Conservation (phyloP, 257 asterid species). For the Pogostemon cablin region DNA sequence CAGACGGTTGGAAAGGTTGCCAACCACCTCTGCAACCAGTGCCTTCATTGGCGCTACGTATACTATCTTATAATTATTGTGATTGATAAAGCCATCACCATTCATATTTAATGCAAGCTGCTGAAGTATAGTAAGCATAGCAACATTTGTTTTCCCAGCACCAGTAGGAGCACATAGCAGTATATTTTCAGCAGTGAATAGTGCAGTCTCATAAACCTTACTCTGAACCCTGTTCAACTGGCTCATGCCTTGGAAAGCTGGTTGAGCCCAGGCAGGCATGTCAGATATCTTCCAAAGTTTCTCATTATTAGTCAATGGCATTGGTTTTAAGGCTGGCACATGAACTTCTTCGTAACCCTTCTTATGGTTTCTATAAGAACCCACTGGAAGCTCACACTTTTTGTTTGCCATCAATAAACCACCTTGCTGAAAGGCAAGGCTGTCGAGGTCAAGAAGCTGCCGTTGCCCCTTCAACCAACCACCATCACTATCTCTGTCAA, state of each 20-base stretch:
- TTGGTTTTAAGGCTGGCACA: constrained; percentile 64
- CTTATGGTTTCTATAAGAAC: constrained; percentile 56
- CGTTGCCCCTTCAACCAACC: constrained; percentile 65
- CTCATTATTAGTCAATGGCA: constrained; percentile 48
- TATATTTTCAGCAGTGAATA: constrained; percentile 51
- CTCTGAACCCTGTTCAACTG: constrained; percentile 69
- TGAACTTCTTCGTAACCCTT: constrained; percentile 69
- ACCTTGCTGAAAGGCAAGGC: constrained; percentile 61
- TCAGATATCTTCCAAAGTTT: constrained; percentile 51
- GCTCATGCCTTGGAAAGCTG: constrained; percentile 58
- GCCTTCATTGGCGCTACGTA: constrained; percentile 77
- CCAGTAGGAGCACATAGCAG: constrained; percentile 69
- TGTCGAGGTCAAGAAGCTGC: constrained; percentile 57
- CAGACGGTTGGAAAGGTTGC: constrained; percentile 62
- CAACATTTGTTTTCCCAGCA: constrained; percentile 68
- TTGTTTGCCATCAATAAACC: constrained; percentile 61
- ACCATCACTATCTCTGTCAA: constrained; percentile 61
- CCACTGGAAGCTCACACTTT: constrained; percentile 61
- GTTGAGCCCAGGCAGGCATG: constrained; percentile 63
- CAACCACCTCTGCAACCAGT: constrained; percentile 67
- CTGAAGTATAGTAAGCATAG: constrained; percentile 71
- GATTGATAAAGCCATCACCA: constrained; percentile 52
- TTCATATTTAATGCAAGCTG: constrained; percentile 53
- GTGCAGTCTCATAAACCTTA: constrained; percentile 58
- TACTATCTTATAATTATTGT: constrained; percentile 56